These are phyloP conservation scores for Ganoderma lucidum DNA, from an alignment of 1,284 basidiomycete genomes.

Conservation along the genomic window DNA sequence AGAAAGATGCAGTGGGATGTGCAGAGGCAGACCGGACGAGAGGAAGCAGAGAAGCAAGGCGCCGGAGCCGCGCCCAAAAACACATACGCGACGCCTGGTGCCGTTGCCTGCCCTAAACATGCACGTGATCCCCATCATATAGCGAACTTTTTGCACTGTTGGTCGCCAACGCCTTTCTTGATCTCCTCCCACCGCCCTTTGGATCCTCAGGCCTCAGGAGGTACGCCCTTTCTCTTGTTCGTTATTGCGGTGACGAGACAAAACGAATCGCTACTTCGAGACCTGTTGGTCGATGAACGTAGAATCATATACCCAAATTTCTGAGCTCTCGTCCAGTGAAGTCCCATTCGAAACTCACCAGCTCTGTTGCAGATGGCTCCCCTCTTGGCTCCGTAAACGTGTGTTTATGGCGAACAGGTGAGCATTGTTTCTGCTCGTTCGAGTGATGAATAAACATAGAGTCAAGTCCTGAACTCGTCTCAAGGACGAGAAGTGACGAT, in stretches of 20 bases:
- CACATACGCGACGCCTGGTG: slow-evolving; percentile 25
- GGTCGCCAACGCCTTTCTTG: background rate
- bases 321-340: slow-evolving; percentile 54
- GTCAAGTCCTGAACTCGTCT: slow-evolving; percentile 87
- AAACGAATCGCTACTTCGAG: slow-evolving; percentile 88
- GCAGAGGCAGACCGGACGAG: slow-evolving; percentile 29
- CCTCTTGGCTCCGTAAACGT: background rate
- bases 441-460: slow-evolving; percentile 79
- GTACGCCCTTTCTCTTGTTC: slow-evolving; percentile 25
- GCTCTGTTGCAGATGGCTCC: slow-evolving; percentile 4
- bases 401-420: slow-evolving; percentile 39
- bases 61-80: slow-evolving; percentile 29
- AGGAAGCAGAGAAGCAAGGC: slow-evolving; percentile 43
- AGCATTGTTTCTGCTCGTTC: slow-evolving; percentile 42
- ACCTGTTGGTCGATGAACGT: slow-evolving; percentile 69
- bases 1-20: slow-evolving; percentile 27
- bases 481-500: slow-evolving; percentile 75
- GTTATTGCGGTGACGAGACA: slow-evolving; percentile 62
- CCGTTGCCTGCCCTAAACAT: slow-evolving; percentile 53
- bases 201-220: slow-evolving; percentile 20
- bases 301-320: slow-evolving; percentile 88
- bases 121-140: slow-evolving; percentile 39
- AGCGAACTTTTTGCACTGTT: slow-evolving; percentile 31
- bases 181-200: background rate
- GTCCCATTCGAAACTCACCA: slow-evolving; percentile 21